Base-by-base conservation (phyloP, 2,329 filamentous ascomycete species). In the Drechslerella stenobrocha region DNA sequence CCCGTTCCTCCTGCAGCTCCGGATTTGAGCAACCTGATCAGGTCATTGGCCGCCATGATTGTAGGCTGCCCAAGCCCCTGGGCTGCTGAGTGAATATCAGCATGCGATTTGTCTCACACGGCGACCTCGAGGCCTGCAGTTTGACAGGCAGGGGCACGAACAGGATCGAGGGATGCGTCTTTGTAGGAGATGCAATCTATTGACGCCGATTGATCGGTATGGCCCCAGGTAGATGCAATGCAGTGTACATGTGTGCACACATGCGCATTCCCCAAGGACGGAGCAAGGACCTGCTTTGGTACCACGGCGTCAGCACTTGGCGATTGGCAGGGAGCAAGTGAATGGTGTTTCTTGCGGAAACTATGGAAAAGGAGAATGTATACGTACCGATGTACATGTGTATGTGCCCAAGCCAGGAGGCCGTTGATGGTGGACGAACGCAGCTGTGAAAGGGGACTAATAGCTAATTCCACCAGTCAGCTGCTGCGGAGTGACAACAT, bases 11-110 rank as follows among this genome's bases (percentile, higher is more conserved):
- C n/a, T 66, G 61, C 61, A 66, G 61, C 61, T 40, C 50, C 52
- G 40, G 42, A 59, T 48, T 66, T 47, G 44, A 47, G 24, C 26
- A 28, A 44, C 37, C 32, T 7, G 30, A 42, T 44, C 18, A 40
- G 28, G 28, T 48, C 20, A 66, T 66, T 66, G 61, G 61, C 53
- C 53, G 53, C 42, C 61, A 59, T 32, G 40, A 53, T 47, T 37
- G 37, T 48, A 46, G 48, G 53, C 35, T 48, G 53, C 50, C 61
- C 61, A 59, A 59, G 48, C 52, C 53, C 61, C 61, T 66, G 61
- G 61, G 53, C 52, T 47, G 52, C 61, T 55, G 61, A 66, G 42
- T 42, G 22, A 57, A 23, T 35, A 52, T 24, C 47, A 57, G 28
- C 22, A 35, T 56, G 42, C 40, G 35, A 40, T 22, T 15, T 44